A percentile compares a stretch with the other conserved stretches of the same genome.
phyloP scores from a whole-genome alignment of 495 filamentous ascomycete species.

The Patellaria atrata region DNA sequence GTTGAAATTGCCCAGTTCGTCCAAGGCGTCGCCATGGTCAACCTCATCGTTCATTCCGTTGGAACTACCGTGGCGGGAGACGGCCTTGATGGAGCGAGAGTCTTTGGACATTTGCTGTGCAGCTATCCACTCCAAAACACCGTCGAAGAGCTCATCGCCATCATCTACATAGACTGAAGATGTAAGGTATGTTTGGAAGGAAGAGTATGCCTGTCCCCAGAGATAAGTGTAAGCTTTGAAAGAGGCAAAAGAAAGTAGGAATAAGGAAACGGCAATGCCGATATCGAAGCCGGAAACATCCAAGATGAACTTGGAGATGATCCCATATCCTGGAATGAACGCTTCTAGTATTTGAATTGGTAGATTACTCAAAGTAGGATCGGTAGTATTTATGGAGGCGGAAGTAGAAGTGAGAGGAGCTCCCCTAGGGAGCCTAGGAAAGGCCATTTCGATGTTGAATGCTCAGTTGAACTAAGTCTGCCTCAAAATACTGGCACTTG shows the following conservation, averaged over 20 bases:
- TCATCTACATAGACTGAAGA: constrained; percentile 40
- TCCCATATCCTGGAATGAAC: constrained; percentile 58
- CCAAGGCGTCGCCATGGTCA: constrained; percentile 7
- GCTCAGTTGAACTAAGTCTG: no score
- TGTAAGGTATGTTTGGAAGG: constrained; percentile 35
- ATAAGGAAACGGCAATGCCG: constrained; percentile 49
- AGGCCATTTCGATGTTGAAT: no score
- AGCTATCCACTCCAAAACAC: constrained; percentile 47
- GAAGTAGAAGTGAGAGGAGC: no score
- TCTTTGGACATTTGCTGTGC: constrained; percentile 36
- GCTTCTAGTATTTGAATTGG: constrained; percentile 45
- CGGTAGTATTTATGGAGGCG: constrained; percentile 5
- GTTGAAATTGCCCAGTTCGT: constrained; percentile 21
- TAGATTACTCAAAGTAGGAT: constrained; percentile 14
- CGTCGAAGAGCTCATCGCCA: constrained; percentile 44
- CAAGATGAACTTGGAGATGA: constrained; percentile 44
- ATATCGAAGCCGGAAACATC: constrained; percentile 56
- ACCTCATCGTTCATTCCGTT: constrained; percentile 36
- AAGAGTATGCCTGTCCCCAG: constrained; percentile 13
- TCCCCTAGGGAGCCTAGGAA: no score
- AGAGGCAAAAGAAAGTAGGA: constrained; percentile 33
- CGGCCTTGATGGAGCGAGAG: constrained; percentile 42
- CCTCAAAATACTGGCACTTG: no score
- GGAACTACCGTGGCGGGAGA: constrained; percentile 35
- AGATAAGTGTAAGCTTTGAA: constrained; percentile 20